Conservation (phyloP, 106 monocot genomes). For the Platanthera guangdongensis region DNA sequence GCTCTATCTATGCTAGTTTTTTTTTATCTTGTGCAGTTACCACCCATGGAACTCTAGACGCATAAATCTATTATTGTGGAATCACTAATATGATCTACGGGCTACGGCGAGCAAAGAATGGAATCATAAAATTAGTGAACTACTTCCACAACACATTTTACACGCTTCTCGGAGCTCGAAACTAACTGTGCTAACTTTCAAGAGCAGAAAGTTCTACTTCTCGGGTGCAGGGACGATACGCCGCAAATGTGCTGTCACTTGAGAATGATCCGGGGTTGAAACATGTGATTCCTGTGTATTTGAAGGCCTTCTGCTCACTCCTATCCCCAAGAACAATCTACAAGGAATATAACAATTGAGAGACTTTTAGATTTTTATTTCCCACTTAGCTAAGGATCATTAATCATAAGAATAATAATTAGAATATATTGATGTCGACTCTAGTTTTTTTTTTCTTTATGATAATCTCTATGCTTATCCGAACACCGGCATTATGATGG, state of each 20-base stretch:
- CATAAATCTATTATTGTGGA: background rate
- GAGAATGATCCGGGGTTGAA: conserved; percentile 98
- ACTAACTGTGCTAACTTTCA: conserved; percentile 18
- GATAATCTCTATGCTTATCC: too few species aligned
- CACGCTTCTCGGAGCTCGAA: too few species aligned
- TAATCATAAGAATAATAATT: background rate
- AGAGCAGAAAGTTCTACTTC: conserved; percentile 85
- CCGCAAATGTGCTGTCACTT: conserved; percentile 74
- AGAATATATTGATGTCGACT: too few species aligned
- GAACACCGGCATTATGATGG: too few species aligned
- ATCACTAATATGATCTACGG: too few species aligned
- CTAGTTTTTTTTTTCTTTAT: too few species aligned
- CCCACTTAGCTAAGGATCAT: background rate
- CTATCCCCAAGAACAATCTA: conserved; percentile 94
- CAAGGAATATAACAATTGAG: background rate
- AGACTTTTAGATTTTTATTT: background rate
- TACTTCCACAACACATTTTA: too few species aligned
- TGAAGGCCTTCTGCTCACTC: conserved; percentile 90
- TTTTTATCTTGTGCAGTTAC: too few species aligned
- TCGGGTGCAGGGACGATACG: conserved; percentile 81
- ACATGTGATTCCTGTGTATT: conserved; percentile 85
- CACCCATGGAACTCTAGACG: background rate
- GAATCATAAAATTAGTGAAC: too few species aligned
- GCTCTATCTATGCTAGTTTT: too few species aligned
- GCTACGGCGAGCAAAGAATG: too few species aligned